A percentile compares a stretch with the other conserved stretches of the same genome.
These are phyloP conservation scores for Plasmodium coatneyi DNA, from an alignment of 169 alveolate genomes.

Conservation along the genomic window DNA sequence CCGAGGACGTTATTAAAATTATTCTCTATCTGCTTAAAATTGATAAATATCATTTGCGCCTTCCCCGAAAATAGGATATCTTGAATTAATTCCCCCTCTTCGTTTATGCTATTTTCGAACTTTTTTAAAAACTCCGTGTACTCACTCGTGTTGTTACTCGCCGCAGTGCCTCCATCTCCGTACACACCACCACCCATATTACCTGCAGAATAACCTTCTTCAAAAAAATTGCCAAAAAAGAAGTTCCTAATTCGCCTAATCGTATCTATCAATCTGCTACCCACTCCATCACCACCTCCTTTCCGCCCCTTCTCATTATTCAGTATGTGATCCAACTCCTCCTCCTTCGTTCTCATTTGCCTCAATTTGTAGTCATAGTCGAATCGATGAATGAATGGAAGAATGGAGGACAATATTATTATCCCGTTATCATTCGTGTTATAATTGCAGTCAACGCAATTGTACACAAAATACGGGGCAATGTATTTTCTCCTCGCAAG, in stretches of 20 bases:
- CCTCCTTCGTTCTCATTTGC: constrained; percentile 27
- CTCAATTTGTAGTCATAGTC: constrained; percentile 63
- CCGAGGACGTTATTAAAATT: constrained; percentile 49
- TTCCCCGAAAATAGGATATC: constrained; percentile 51
- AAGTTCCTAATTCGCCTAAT: constrained; percentile 3
- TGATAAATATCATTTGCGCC: constrained; percentile 73
- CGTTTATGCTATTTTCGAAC: constrained; percentile 71
- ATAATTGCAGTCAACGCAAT: constrained; percentile 71
- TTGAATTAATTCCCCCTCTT: constrained; percentile 68
- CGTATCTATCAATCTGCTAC: constrained; percentile 6
- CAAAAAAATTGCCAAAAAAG: neutral
- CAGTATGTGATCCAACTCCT: constrained; percentile 44
- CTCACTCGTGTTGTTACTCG: constrained; percentile 25
- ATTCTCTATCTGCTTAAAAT: constrained; percentile 69
- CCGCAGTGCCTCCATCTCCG: neutral
- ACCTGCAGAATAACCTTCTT: neutral
- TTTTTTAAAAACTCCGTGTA: constrained; percentile 67
- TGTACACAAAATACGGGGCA: constrained; percentile 47
- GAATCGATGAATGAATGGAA: constrained; percentile 61
- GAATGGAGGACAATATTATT: constrained; percentile 49
- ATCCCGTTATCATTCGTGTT: constrained; percentile 71
- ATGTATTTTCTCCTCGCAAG: constrained; percentile 40
- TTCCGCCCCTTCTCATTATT: constrained; percentile 18
- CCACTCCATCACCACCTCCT: neutral
- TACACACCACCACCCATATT: neutral